phyloP scores from a whole-genome alignment of 371 early-diverging fungal genomes.

The Blyttiomyces sp. region DNA sequence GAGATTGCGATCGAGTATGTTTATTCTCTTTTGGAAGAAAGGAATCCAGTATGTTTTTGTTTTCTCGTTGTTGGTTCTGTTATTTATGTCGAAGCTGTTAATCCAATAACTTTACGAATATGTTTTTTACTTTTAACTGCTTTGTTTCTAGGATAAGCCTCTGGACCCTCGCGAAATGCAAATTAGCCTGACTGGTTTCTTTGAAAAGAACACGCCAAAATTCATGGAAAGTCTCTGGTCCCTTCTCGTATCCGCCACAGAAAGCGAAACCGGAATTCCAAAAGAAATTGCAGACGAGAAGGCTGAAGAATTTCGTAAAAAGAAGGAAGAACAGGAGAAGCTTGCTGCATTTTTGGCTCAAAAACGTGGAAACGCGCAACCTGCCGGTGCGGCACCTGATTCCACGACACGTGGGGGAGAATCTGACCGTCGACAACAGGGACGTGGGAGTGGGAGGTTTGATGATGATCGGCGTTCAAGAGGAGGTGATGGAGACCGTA shows the following conservation, averaged over 20 bases:
- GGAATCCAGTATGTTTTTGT: constrained; percentile 2
- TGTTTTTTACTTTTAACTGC: too few species aligned
- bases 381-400: neutral
- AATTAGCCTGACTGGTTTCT: constrained; percentile 92
- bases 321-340: constrained; percentile 23
- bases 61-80: neutral
- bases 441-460: neutral
- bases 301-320: constrained; percentile 63
- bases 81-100: neutral
- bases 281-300: constrained; percentile 77
- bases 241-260: constrained; percentile 84
- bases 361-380: neutral
- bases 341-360: constrained; percentile 3
- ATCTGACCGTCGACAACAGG: too few species aligned
- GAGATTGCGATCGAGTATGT: constrained; percentile 88
- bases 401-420: neutral
- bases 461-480: neutral
- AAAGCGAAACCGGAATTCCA: constrained; percentile 68
- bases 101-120: too few species aligned
- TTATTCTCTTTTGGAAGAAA: constrained; percentile 73
- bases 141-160: constrained; percentile 32
- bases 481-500: neutral
- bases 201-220: constrained; percentile 73
- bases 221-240: constrained; percentile 89
- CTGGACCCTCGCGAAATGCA: constrained; percentile 88